Evolutionary conservation across 1,284 basidiomycete species (phyloP).

Genomic region (Trichosporon coremiiforme): DNA sequence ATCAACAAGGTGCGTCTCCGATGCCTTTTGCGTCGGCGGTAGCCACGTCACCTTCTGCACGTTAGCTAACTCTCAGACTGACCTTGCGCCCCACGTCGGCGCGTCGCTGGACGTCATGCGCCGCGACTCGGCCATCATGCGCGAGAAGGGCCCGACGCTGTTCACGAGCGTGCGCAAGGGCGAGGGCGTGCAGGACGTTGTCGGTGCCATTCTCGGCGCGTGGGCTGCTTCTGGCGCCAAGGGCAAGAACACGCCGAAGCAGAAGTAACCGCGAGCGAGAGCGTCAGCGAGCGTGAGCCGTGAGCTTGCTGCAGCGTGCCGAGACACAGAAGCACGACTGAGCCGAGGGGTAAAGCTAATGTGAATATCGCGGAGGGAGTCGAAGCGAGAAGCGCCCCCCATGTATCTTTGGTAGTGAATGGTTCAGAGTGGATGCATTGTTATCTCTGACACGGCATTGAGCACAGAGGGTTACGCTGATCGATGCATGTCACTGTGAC

Average conservation of each 20-base stretch:
- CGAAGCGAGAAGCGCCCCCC: neutral
- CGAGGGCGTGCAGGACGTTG: slow-evolving; percentile 79
- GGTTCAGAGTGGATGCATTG: neutral
- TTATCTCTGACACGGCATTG: neutral
- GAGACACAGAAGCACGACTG: neutral
- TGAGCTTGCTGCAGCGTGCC: neutral
- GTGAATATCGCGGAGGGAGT: neutral
- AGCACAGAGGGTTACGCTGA: neutral
- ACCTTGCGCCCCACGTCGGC: slow-evolving; percentile 88
- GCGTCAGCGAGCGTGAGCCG: too few species aligned
- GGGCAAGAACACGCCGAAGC: slow-evolving; percentile 39
- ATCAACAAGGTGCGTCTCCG: slow-evolving; percentile 94
- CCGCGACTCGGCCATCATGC: slow-evolving; percentile 87
- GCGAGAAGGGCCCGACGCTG: slow-evolving; percentile 89
- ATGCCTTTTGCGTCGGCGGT: neutral
- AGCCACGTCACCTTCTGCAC: neutral
- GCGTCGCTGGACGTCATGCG: slow-evolving; percentile 95
- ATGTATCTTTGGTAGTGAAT: neutral
- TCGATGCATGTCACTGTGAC: neutral
- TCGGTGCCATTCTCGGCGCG: slow-evolving; percentile 79
- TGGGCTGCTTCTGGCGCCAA: slow-evolving; percentile 67
- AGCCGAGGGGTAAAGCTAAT: neutral
- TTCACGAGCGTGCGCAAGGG: slow-evolving; percentile 84
- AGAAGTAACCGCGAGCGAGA: too few species aligned
- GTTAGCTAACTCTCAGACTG: slow-evolving; percentile 63